Evolutionary conservation across 1,284 basidiomycete genomes (phyloP).

Genomic region (Papiliotrema fonsecae): DNA sequence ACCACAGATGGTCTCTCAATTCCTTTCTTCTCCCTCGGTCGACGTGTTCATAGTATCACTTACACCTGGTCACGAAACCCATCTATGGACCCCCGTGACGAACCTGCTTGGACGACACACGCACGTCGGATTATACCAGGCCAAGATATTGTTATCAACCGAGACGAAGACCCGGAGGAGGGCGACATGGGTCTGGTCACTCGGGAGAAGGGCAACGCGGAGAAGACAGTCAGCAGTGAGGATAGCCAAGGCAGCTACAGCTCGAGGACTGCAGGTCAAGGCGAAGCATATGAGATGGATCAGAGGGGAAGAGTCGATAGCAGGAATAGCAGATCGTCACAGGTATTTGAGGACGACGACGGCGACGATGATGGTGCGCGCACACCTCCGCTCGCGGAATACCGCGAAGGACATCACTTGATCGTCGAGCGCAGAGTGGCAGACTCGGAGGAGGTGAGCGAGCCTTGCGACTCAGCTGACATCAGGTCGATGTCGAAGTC

Average conservation of each 20-base stretch:
- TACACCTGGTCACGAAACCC: constrained; percentile 75
- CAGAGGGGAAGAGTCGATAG: too few species aligned
- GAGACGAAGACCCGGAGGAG: constrained; percentile 55
- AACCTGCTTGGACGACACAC: constrained; percentile 71
- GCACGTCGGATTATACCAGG: constrained; percentile 61
- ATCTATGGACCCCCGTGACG: constrained; percentile 52
- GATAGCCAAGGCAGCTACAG: constrained; percentile 18
- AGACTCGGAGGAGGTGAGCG: constrained; percentile 62
- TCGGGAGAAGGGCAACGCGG: constrained; percentile 1
- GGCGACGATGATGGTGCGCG: constrained; percentile 25
- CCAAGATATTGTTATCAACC: constrained; percentile 75
- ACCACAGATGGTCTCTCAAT: constrained; percentile 78
- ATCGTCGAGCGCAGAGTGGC: constrained; percentile 59
- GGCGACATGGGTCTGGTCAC: constrained; percentile 32
- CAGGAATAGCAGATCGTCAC: constrained; percentile 1
- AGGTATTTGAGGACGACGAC: constrained; percentile 20
- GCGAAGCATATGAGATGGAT: constrained; percentile 30
- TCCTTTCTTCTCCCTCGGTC: constrained; percentile 83
- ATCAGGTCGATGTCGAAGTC: constrained; percentile 61
- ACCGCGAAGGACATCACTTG: constrained; percentile 64
- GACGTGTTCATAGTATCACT: constrained; percentile 80
- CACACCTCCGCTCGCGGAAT: constrained; percentile 52
- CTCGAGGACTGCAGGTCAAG: constrained; percentile 20
- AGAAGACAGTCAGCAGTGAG: constrained; percentile 4
- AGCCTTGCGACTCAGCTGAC: constrained; percentile 2